A percentile compares a stretch with the other conserved stretches of the same genome.
phyloP scores from a whole-genome alignment of 352 stramenopile species.

The Pythium phragmitis region DNA sequence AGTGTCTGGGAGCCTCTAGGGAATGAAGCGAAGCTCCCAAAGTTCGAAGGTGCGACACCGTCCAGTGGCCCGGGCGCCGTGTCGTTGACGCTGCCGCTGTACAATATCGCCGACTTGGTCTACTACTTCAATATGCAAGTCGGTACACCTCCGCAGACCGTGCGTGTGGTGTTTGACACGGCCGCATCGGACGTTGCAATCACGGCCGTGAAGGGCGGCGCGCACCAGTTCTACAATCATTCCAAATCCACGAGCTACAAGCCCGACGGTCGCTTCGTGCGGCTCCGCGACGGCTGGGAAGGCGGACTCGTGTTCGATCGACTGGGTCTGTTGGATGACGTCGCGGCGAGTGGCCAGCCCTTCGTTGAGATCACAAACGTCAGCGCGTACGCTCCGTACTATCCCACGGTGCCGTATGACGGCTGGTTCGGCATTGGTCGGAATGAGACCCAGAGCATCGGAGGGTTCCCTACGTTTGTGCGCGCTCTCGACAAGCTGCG shows the following conservation, averaged over 20 bases:
- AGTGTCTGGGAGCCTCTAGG: too few relatives aligned
- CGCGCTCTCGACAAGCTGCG: neutral
- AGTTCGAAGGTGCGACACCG: neutral
- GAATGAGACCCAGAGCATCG: neutral
- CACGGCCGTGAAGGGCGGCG: neutral
- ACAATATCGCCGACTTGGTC: conserved; percentile 2
- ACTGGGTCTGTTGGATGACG: neutral
- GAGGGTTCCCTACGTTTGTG: conserved; percentile 2
- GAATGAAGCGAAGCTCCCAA: too few relatives aligned
- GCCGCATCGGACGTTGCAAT: neutral
- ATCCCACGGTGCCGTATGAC: neutral
- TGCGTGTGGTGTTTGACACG: conserved; percentile 11
- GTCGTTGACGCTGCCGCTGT: conserved; percentile 2
- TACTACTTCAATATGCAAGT: conserved; percentile 17
- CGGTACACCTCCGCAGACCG: conserved; percentile 5
- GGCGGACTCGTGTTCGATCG: conserved; percentile 6
- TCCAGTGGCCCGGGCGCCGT: neutral
- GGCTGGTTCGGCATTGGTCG: conserved; percentile 8
- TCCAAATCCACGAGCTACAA: conserved; percentile 11
- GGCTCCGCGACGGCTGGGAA: neutral
- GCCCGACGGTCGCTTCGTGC: conserved; percentile 1
- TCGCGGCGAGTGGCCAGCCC: neutral
- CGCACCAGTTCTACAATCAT: conserved; percentile 13
- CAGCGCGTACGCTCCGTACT: conserved; percentile 7
- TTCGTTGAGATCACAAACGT: conserved; percentile 16